Conservation (phyloP, 208 protist species). For the Jaenimonas drosophilae region DNA sequence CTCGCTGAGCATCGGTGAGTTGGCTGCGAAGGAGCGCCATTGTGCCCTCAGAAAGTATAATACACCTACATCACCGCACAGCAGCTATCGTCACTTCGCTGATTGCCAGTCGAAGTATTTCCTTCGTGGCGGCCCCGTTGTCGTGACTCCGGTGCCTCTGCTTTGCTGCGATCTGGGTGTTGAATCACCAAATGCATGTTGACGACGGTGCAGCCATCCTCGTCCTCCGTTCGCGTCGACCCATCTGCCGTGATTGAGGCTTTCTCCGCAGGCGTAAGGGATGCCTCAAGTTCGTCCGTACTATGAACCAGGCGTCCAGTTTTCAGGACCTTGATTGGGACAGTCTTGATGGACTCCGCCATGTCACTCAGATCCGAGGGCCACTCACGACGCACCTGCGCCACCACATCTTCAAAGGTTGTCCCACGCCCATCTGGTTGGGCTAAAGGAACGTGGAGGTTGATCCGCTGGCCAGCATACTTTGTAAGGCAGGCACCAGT, state of each 20-base stretch:
- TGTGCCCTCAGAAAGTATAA: no score
- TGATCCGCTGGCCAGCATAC: constrained; percentile 59
- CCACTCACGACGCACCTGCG: constrained; percentile 44
- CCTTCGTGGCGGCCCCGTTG: constrained; percentile 2
- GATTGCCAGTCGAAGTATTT: not conserved
- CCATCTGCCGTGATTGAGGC: constrained; percentile 1
- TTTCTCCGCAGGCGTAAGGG: constrained; percentile 24
- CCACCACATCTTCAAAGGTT: constrained; percentile 29
- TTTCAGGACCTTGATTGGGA: constrained; percentile 50
- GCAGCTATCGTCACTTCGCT: constrained; percentile 26
- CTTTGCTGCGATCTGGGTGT: no score
- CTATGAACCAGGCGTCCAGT: constrained; percentile 42
- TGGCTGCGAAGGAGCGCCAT: no score
- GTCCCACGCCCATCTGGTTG: constrained; percentile 26
- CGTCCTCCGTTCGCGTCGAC: constrained; percentile 9
- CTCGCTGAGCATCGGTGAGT: no score
- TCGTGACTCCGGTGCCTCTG: not conserved
- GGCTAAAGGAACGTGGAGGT: constrained; percentile 29
- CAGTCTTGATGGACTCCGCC: constrained; percentile 14
- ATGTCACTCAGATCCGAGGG: constrained; percentile 48
- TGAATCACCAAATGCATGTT: no score
- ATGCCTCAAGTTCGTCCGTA: constrained; percentile 13
- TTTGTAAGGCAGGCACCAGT: constrained; percentile 42
- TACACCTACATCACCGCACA: constrained; percentile 40
- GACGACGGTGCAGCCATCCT: no score